Evolutionary conservation across 1,284 basidiomycete species (phyloP).

Genomic region (Golubevia sp.): DNA sequence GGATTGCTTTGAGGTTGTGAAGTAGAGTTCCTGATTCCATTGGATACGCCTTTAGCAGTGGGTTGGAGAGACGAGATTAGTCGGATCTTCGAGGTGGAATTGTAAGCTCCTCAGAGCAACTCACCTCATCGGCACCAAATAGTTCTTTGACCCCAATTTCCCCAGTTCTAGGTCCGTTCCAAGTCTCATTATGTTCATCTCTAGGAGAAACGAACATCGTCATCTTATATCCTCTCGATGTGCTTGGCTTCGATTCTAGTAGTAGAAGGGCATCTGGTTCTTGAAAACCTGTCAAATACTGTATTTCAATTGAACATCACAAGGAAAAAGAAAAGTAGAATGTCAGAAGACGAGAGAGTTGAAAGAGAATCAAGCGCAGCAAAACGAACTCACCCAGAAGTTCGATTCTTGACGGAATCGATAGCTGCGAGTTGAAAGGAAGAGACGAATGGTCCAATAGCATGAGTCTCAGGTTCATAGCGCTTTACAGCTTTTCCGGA

Average conservation of each 20-base stretch:
- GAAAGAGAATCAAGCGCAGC: background rate
- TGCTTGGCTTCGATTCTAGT: slow-evolving; percentile 41
- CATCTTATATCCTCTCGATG: slow-evolving; percentile 81
- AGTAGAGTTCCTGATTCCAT: slow-evolving; percentile 42
- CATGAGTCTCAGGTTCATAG: background rate
- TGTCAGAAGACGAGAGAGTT: background rate
- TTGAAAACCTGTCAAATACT: slow-evolving; percentile 88
- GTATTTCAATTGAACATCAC: background rate
- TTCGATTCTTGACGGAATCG: slow-evolving; percentile 77
- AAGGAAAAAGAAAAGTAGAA: background rate
- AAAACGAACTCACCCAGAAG: slow-evolving; percentile 8
- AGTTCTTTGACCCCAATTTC: slow-evolving; percentile 43
- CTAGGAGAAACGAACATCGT: slow-evolving; percentile 82
- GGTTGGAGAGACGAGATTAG: too few relatives aligned
- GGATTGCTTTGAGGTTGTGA: slow-evolving; percentile 30
- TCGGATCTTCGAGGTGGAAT: too few relatives aligned
- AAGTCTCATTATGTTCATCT: slow-evolving; percentile 79
- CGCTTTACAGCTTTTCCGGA: slow-evolving; percentile 65
- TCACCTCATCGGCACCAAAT: slow-evolving; percentile 56
- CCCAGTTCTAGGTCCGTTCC: slow-evolving; percentile 79
- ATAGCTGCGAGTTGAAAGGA: slow-evolving; percentile 69
- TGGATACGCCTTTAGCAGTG: slow-evolving; percentile 19
- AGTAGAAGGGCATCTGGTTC: slow-evolving; percentile 89
- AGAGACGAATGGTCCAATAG: slow-evolving; percentile 1
- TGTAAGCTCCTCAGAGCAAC: background rate